These are phyloP conservation scores for Nevesoporus exiguus DNA, from an alignment of 768 basidiomycete species.

Conservation along the genomic window DNA sequence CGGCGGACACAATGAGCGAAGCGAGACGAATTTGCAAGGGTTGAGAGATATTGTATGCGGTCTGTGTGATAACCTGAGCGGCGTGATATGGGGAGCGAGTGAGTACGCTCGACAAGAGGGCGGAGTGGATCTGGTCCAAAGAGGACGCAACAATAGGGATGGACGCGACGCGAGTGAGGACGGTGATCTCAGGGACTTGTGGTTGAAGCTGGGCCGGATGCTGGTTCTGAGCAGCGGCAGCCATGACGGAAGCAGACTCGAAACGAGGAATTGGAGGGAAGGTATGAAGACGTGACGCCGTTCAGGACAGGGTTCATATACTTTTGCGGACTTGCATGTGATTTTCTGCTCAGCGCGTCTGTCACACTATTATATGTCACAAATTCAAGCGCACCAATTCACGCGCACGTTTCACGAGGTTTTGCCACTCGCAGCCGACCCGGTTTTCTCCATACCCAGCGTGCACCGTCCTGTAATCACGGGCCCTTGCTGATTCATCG, in stretches of 20 bases:
- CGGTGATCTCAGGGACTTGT: constrained; percentile 52
- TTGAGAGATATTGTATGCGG: constrained; percentile 59
- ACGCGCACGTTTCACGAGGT: neutral
- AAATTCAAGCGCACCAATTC: neutral
- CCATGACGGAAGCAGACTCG: constrained; percentile 29
- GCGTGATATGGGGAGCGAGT: constrained; percentile 64
- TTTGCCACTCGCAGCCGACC: neutral
- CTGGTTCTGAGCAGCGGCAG: constrained; percentile 27
- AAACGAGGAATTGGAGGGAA: neutral
- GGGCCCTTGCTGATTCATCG: too few species aligned
- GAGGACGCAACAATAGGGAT: constrained; percentile 73
- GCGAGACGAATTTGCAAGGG: constrained; percentile 65
- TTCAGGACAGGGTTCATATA: constrained; percentile 29
- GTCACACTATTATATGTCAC: constrained; percentile 29
- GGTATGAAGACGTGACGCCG: constrained; percentile 8
- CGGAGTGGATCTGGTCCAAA: constrained; percentile 54
- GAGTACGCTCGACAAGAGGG: constrained; percentile 55
- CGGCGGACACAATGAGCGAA: constrained; percentile 60
- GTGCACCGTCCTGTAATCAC: neutral
- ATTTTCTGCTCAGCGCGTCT: constrained; percentile 16
- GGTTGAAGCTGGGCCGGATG: constrained; percentile 4
- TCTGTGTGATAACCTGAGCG: constrained; percentile 56
- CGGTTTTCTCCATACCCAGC: neutral
- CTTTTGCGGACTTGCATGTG: constrained; percentile 21
- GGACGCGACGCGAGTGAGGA: constrained; percentile 59